Base-by-base conservation (phyloP, 2,329 filamentous ascomycete genomes). In the Aciculosporium take region DNA sequence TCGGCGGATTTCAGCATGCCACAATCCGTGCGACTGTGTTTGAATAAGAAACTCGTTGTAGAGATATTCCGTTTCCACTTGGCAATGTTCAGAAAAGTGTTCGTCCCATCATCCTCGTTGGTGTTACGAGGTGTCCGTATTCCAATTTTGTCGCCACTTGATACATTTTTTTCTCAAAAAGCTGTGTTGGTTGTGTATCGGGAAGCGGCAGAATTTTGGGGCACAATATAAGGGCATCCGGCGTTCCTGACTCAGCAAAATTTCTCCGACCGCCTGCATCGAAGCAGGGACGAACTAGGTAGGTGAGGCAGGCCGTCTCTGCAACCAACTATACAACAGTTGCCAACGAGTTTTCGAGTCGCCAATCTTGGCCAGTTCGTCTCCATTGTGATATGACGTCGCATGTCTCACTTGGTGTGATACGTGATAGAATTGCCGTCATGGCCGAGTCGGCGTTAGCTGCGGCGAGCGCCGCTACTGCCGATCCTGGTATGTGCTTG, bases 401-500 rank as follows among this genome's bases (percentile, higher is more conserved):
- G 47, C 46, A 51, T 53, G 50, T 30, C 24, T 37, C 40, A 41
- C 33, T 40, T 36, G 47, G 49, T 49, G 49, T 47, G 50, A 51
- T 51, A 42, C 45, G 45, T 48, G 48, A 50, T 48, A 49, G 52
- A 50, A 55, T 51, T 55, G 53, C 52, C 57, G 62, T 49, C 49
- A 65, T 65, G 61, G 61, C 60, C 55, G 61, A 64, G 56, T 53
- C 60, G 51, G 60, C 58, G 50, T 61, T 59, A 51, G 53, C 57
- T 49, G 52, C 58, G 45, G 52, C 54, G 49, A 54, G 50, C 51
- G 56, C 51, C 48, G 54, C 54, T 48, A 52, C 56, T 50, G 57
- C 57, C 40, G 52, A 58, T 30, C 48, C 54, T 55, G 59, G 62
- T 64, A 57, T 48, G 59, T 29, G 31, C 40, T 32, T 18, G 13